phyloP scores from a whole-genome alignment of 2,329 filamentous ascomycete genomes.

The Curvularia lunata region DNA sequence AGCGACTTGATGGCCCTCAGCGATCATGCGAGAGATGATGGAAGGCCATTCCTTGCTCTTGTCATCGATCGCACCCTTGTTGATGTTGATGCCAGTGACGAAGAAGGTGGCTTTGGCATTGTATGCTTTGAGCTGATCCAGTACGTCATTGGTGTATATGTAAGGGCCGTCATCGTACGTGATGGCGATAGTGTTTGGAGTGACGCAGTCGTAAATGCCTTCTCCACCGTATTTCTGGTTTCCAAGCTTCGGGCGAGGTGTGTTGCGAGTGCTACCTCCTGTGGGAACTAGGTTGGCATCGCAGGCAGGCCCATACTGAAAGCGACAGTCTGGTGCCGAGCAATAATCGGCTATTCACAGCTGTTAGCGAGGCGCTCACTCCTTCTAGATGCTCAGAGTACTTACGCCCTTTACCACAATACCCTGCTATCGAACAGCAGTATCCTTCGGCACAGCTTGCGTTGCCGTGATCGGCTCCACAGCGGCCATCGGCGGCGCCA shows the following conservation, averaged over 20 bases:
- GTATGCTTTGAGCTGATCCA: constrained; percentile 63
- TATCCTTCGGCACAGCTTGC: constrained; percentile 43
- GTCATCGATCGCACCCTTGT: constrained; percentile 62
- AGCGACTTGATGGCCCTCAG: constrained; percentile 66
- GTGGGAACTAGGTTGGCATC: constrained; percentile 63
- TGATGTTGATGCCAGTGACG: constrained; percentile 63
- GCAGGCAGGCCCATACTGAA: constrained; percentile 64
- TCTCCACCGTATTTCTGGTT: constrained; percentile 62
- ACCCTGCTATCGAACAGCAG: constrained; percentile 42
- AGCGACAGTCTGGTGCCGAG: constrained; percentile 65
- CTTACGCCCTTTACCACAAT: constrained; percentile 37
- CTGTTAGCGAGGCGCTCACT: neutral
- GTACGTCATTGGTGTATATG: constrained; percentile 65
- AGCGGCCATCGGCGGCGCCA: constrained; percentile 41
- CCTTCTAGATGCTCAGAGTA: neutral
- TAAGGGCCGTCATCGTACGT: constrained; percentile 72
- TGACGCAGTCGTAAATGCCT: constrained; percentile 61
- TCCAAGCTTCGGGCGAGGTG: constrained; percentile 62
- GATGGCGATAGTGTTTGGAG: constrained; percentile 65
- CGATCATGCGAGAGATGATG: constrained; percentile 61
- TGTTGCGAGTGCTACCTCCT: constrained; percentile 60
- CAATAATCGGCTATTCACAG: constrained; percentile 57
- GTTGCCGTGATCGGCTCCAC: constrained; percentile 35
- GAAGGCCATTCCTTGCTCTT: constrained; percentile 53
- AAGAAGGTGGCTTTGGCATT: constrained; percentile 73